Conservation (phyloP, 2,329 filamentous ascomycete genomes). For the Alternaria longipes region DNA sequence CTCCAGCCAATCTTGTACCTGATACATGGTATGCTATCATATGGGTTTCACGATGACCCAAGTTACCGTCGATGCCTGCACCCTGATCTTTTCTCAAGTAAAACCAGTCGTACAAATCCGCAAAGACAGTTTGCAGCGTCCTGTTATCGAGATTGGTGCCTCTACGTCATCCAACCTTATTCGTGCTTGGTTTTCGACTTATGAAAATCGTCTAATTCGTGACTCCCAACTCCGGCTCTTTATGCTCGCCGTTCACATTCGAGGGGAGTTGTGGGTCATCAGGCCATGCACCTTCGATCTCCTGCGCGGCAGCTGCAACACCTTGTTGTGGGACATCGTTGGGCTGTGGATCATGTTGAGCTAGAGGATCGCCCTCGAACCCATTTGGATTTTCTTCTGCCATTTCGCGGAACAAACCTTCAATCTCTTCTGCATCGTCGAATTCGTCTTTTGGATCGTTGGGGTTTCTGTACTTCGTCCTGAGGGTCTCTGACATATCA, state of each 20-base stretch:
- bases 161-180: not conserved
- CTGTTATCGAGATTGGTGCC: too few relatives aligned
- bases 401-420: not conserved
- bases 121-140: too few relatives aligned
- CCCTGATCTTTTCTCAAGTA: too few relatives aligned
- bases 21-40: too few relatives aligned
- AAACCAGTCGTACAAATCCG: too few relatives aligned
- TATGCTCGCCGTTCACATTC: not conserved
- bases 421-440: not conserved
- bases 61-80: too few relatives aligned
- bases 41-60: too few relatives aligned
- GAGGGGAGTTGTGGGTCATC: not conserved
- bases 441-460: not conserved
- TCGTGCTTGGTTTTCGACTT: not conserved
- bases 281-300: not conserved
- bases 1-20: not conserved
- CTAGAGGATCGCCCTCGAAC: not conserved
- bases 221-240: not conserved
- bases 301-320: not conserved
- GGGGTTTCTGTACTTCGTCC: slow-evolving; percentile 9
- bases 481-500: slow-evolving; percentile 14
- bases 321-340: not conserved
- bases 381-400: not conserved
- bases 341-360: not conserved
- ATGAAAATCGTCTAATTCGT: not conserved